Conservation (phyloP, 208 protist genomes). For the Wallacemonas sp. region DNA sequence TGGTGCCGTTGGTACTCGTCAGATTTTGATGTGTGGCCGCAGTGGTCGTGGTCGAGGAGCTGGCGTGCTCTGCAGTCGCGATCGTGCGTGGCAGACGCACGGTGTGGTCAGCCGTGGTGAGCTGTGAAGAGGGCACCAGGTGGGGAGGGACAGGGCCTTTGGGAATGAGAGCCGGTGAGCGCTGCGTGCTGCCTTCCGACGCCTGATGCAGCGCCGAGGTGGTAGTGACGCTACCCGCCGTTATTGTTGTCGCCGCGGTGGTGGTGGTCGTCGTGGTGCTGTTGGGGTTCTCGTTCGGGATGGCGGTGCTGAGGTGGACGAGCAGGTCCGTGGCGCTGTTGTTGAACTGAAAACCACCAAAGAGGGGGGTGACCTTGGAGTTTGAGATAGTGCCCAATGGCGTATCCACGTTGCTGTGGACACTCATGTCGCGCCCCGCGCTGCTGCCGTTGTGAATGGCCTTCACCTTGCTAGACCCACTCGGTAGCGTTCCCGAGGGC, state of each 20-base stretch:
- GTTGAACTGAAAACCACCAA: constrained; percentile 18
- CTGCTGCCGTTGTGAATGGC: background rate
- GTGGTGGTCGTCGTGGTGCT: background rate
- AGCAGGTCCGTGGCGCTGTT: constrained; percentile 25
- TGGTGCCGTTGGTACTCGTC: background rate
- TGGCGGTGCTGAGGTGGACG: constrained; percentile 27
- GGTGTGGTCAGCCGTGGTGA: constrained; percentile 18
- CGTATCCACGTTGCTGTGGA: background rate
- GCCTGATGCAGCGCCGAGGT: too few relatives aligned
- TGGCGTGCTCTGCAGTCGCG: constrained; percentile 13
- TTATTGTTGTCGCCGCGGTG: background rate
- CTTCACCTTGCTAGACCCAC: background rate
- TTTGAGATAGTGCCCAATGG: background rate
- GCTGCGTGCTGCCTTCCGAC: too few relatives aligned
- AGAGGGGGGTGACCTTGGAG: constrained; percentile 10
- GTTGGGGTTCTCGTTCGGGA: constrained; percentile 20
- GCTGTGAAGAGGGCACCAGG: too few relatives aligned
- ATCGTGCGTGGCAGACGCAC: constrained; percentile 27
- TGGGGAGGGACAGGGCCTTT: too few relatives aligned
- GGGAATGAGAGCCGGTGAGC: too few relatives aligned
- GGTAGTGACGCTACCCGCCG: too few relatives aligned
- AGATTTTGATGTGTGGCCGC: too few relatives aligned
- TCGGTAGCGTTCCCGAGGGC: too few relatives aligned
- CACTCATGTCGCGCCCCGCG: background rate
- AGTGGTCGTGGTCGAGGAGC: background rate